A percentile compares a stretch with the other conserved stretches of the same genome.
Conservation (phyloP, 805 yeast species). For the Yamadazyma olivae region DNA sequence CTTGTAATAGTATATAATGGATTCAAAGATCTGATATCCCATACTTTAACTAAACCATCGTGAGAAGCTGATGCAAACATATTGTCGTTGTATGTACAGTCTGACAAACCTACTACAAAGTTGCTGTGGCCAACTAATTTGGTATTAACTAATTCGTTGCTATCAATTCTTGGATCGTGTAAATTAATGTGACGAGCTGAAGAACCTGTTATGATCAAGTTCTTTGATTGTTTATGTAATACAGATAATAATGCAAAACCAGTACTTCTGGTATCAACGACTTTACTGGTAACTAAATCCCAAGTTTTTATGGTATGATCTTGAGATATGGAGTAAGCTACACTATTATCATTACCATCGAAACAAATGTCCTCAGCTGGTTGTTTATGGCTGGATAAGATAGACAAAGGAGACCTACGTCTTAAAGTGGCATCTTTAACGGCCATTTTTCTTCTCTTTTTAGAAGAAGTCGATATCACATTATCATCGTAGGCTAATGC, state of each 20-base stretch:
- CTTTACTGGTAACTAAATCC: conserved; percentile 86
- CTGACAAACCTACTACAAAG: conserved; percentile 77
- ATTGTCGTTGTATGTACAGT: conserved; percentile 74
- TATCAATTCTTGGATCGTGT: conserved; percentile 83
- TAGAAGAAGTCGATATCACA: conserved; percentile 71
- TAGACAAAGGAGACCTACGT: conserved; percentile 77
- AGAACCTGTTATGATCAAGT: conserved; percentile 87
- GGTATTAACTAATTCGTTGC: conserved; percentile 50
- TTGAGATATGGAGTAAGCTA: conserved; percentile 91
- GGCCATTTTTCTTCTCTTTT: conserved; percentile 83
- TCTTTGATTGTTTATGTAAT: conserved; percentile 60
- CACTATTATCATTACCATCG: conserved; percentile 69
- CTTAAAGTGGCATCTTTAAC: conserved; percentile 70
- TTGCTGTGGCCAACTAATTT: conserved; percentile 88
- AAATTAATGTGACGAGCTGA: conserved; percentile 95
- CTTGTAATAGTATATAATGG: conserved; percentile 81
- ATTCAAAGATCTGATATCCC: conserved; percentile 90
- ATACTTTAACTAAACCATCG: conserved; percentile 90
- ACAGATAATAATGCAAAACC: conserved; percentile 81
- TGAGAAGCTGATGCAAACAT: conserved; percentile 91
- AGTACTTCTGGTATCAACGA: conserved; percentile 85
- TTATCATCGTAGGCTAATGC: conserved; percentile 41
- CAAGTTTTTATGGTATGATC: conserved; percentile 95
- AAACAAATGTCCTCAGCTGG: conserved; percentile 87
- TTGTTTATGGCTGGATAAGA: conserved; percentile 76